Conservation (phyloP, 805 yeast species). For the Hanseniaspora pseudoguilliermondii region DNA sequence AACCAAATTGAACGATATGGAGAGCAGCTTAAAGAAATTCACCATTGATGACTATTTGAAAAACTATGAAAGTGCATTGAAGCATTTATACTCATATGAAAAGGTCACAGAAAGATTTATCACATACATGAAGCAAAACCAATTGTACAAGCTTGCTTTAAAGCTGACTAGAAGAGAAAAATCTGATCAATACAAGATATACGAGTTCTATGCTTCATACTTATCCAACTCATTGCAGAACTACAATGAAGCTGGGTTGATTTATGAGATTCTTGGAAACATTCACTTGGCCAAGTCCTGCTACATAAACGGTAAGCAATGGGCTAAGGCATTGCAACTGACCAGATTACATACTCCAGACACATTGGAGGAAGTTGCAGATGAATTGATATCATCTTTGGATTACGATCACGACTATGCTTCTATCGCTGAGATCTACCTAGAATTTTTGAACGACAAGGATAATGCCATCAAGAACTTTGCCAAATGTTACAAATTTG, state of each 20-base stretch:
- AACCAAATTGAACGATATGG: conserved; percentile 59
- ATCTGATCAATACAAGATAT: conserved; percentile 40
- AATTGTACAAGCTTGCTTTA: conserved; percentile 58
- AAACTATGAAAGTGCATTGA: conserved; percentile 54
- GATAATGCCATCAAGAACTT: conserved; percentile 52
- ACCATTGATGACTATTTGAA: conserved; percentile 69
- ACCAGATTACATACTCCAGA: conserved; percentile 33
- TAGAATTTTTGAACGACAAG: conserved; percentile 45
- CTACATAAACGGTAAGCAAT: conserved; percentile 55
- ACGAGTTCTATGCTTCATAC: conserved; percentile 49
- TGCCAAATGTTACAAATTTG: conserved; percentile 64
- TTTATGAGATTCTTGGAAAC: conserved; percentile 56
- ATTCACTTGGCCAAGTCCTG: conserved; percentile 52
- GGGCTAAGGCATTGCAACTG: conserved; percentile 74
- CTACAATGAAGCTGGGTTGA: conserved; percentile 64
- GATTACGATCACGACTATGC: conserved; percentile 58
- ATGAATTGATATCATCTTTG: conserved; percentile 45
- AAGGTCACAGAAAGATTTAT: conserved; percentile 45
- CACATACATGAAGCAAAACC: conserved; percentile 56
- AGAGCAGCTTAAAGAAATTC: conserved; percentile 54
- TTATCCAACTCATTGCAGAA: conserved; percentile 40
- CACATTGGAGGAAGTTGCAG: conserved; percentile 37
- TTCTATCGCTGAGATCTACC: conserved; percentile 70
- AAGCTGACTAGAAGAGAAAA: conserved; percentile 45
- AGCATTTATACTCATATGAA: conserved; percentile 43